phyloP scores from a whole-genome alignment of 2,329 filamentous ascomycete genomes.

The Claviceps africana region DNA sequence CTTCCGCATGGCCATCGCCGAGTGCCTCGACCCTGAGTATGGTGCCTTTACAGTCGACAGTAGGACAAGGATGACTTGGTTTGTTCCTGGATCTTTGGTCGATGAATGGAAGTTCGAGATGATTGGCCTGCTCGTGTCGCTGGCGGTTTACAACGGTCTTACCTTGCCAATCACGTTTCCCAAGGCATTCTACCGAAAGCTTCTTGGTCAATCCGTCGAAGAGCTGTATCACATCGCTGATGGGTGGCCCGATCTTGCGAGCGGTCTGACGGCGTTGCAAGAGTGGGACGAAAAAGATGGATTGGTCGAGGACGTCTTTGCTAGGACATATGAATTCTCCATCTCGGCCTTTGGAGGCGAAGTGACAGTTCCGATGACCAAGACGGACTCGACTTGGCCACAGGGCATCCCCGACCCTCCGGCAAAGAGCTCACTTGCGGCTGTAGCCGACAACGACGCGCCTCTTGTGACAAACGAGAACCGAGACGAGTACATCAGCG shows the following conservation, averaged over 20 bases:
- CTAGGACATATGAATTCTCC: constrained; percentile 77
- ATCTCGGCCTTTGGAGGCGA: constrained; percentile 42
- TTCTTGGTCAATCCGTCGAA: constrained; percentile 55
- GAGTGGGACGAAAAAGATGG: constrained; percentile 65
- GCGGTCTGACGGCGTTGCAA: constrained; percentile 56
- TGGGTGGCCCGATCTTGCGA: constrained; percentile 73
- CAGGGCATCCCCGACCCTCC: constrained; percentile 27
- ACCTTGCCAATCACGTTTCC: constrained; percentile 87
- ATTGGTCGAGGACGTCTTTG: constrained; percentile 66
- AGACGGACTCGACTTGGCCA: constrained; percentile 33
- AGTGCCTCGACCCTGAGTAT: constrained; percentile 64
- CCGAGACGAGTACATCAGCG: constrained; percentile 60
- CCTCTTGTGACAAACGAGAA: constrained; percentile 70
- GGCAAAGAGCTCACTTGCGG: constrained; percentile 14
- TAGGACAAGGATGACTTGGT: constrained; percentile 72
- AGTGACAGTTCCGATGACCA: constrained; percentile 42
- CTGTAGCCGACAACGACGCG: constrained; percentile 32
- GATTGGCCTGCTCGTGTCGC: constrained; percentile 70
- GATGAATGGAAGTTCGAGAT: constrained; percentile 85
- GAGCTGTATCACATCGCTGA: constrained; percentile 67
- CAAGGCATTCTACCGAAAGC: constrained; percentile 64
- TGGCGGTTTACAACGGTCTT: constrained; percentile 86
- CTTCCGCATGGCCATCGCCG: constrained; percentile 69
- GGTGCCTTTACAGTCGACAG: constrained; percentile 70
- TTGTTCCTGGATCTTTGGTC: constrained; percentile 67